These are phyloP conservation scores for Trichoderma lentiforme DNA, from an alignment of 2,329 filamentous ascomycete genomes.

Conservation along the genomic window DNA sequence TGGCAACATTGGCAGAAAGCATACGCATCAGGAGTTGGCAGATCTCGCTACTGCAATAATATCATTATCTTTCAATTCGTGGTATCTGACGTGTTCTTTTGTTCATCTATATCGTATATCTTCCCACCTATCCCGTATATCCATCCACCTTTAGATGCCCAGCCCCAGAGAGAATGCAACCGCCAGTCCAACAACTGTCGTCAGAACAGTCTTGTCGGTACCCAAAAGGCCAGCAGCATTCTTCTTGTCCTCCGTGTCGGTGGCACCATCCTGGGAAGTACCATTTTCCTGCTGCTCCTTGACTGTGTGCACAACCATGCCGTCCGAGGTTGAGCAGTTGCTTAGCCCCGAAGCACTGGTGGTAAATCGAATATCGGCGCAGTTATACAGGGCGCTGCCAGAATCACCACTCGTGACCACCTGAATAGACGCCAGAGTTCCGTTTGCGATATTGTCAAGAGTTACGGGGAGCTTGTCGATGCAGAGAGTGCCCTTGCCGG, in stretches of 20 bases:
- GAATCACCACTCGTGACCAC: conserved; percentile 61
- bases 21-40: conserved; percentile 16
- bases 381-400: conserved; percentile 66
- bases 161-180: conserved; percentile 38
- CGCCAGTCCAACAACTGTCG: conserved; percentile 37
- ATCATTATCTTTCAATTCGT: conserved; percentile 16
- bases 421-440: conserved; percentile 64
- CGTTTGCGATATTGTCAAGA: conserved; percentile 50
- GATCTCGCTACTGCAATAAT: conserved; percentile 7
- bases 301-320: conserved; percentile 41
- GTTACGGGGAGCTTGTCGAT: conserved; percentile 57
- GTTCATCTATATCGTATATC: neutral
- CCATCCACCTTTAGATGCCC: conserved; percentile 32
- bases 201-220: conserved; percentile 30
- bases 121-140: neutral
- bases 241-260: conserved; percentile 21
- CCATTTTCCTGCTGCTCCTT: conserved; percentile 25
- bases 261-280: neutral
- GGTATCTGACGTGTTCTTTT: neutral
- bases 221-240: conserved; percentile 25
- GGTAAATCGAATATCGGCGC: conserved; percentile 69
- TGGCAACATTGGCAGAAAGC: neutral
- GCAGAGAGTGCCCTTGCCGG: conserved; percentile 63
- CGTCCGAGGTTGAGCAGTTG: conserved; percentile 33
- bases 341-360: conserved; percentile 45